Base-by-base conservation (phyloP, 2,329 filamentous ascomycete species). In the Botrytis fabae region DNA sequence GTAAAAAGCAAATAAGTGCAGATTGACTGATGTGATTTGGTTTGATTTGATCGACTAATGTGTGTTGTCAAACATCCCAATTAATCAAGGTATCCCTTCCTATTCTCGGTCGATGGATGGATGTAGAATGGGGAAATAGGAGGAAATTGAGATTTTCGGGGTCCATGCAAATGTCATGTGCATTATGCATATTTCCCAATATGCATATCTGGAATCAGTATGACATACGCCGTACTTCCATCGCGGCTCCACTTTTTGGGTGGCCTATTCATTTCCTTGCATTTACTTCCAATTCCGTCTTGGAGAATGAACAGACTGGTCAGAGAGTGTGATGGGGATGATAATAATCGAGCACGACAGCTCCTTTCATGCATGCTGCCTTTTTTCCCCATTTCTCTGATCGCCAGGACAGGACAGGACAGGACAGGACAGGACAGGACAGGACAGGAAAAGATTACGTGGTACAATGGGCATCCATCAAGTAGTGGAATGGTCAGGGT, bases 121-220 rank as follows among this genome's bases (percentile, higher is more conserved):
- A 71, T 61, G 40, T 32, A 44, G 38, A 54, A 54, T 68, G 51
- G 46, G 20, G 54, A 68, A 42, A 42, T 57, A 69, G 48, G 38
- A 68, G 65, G 65, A 69, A 32, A 69, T 69, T 57, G 65, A 38
- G 48, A 28, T 69, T 42, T 69, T 69, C n/a, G 65, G 65, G 65
- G 46, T 57, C 51, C 54, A 57, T 57, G 65, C 65, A 32, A 57
- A 57, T 22, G 25, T 57, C 38, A 42, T 69, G 25, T 69, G 51
- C 64, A 57, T 68, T 38, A 51, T 51, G 44, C 63, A 66, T 66
- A 66, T 18, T 14, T 46, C 25, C 25, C 25, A 28, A 28, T 54
- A 54, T 54, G 51, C 51, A 57, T 66, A 18, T 69, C 28, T 42
- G 38, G 35, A 57, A 25, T 48, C 38, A 28, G 51, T 57, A 32